Evolutionary conservation across 129 eudicot species (phyloP), one percentile per base, ranked within the genome.

Genomic region (Ambrosia trifida): DNA sequence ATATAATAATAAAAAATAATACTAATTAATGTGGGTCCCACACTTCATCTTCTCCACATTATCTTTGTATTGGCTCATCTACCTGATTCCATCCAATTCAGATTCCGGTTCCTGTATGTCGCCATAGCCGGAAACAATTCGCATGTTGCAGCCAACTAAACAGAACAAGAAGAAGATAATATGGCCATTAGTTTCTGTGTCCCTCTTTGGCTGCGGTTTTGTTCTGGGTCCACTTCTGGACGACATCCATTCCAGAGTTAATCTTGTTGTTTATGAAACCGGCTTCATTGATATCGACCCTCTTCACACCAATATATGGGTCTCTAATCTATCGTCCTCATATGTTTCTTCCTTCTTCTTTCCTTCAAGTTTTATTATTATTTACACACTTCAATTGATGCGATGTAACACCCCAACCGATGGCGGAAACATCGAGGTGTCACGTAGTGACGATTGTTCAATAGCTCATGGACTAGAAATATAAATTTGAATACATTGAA

Each of bases 201-300:
- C 82, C 2, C 89, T 91, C 5, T 87, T 91, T 24, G 91, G 85
- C 28, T 70, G 89, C 4, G 97, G 97, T 44, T 87, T 83, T 66
- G 11, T 87, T 41, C 52, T 87, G 32, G 97, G 97, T 36, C 89
- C 97, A 36, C 69, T 91, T 35, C 49, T 87, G 4, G 95, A 90
- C 52, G 88, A 95, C 49, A 67, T 87, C 49, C 97, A 91, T 65
- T 87, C 95, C 3, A 65, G 95, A 40, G 97, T 85, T 11, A 72
- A 91, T 51, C 89, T 91, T 32, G 91, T 87, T 35, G 85, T 72
- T 1, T 91, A 87, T 79, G 85, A 91, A 73, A 91, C 58, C 65
- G 97, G 91, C 4, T 71, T 91, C 17, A 50, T 91, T 5, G 83
- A 87, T 72, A 72, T 87, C 10, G 97, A 91, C 43, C 89, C 95